Conservation (phyloP, 495 filamentous ascomycete species). For the Podospora appendiculata region DNA sequence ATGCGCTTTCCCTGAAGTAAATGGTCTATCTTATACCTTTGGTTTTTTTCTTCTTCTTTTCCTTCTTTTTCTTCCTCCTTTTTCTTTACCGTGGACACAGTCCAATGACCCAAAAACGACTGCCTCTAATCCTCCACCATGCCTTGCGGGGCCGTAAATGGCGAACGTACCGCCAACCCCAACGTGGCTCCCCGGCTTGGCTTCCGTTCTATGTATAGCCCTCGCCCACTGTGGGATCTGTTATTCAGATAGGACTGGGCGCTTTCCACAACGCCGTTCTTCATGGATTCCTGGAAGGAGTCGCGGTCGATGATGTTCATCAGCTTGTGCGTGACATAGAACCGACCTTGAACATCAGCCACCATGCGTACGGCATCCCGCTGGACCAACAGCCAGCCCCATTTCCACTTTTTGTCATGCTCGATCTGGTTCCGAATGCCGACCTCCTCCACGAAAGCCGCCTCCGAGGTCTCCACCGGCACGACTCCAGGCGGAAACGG, state of each 20-base stretch:
- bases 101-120: too few relatives aligned
- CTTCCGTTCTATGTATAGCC: conserved; percentile 1
- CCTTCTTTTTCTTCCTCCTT: too few relatives aligned
- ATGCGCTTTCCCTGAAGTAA: too few relatives aligned
- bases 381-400: conserved; percentile 24
- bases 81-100: too few relatives aligned
- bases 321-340: conserved; percentile 34
- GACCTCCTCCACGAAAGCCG: conserved; percentile 28
- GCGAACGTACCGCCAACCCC: conserved; percentile 10
- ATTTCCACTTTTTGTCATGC: conserved; percentile 9
- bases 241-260: conserved; percentile 34
- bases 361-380: conserved; percentile 16
- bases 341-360: conserved; percentile 28
- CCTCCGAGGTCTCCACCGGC: conserved; percentile 15
- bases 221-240: conserved; percentile 22
- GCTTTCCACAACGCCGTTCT: conserved; percentile 18
- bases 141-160: conserved; percentile 14
- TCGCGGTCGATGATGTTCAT: conserved; percentile 23
- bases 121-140: conserved; percentile 17
- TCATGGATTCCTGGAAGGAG: conserved; percentile 14
- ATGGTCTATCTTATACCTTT: too few relatives aligned
- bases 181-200: conserved; percentile 8
- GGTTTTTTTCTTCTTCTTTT: too few relatives aligned
- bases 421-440: conserved; percentile 25
- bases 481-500: conserved; percentile 5